Base-by-base conservation (phyloP, 2,329 filamentous ascomycete genomes). In the Berkeleyomyces rouxiae region DNA sequence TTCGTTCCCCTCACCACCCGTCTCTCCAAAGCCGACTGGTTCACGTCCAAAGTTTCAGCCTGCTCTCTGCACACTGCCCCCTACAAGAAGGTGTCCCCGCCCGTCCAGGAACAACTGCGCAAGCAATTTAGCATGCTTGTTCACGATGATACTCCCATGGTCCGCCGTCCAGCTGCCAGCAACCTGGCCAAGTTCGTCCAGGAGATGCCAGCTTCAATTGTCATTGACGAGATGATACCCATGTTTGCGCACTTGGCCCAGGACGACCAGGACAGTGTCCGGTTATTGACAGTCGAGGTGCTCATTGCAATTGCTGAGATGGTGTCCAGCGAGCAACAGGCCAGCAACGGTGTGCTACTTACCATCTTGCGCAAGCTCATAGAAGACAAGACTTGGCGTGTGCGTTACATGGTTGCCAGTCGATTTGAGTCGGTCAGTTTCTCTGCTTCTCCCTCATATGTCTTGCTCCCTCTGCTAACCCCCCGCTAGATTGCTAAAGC, bases 21-120 rank as follows among this genome's bases (percentile, higher is more conserved):
- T 72, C 88, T 99, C 66, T 95, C 93, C 67, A 99, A 97, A 82
- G 93, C 93, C 76, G 93, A 99, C 77, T 99, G 93, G 93, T 99
- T 99, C 76, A 99, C 93, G 64, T 97, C 93, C 67, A 99, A 97
- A 78, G 93, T 99, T 67, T 99, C 93, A 40, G 93, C 92, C 66
- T 96, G 92, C 67, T 93, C 93, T 66, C 86, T 99, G 66, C 99
- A 92, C 78, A 93, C 88, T 72, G 83, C 85, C 58, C 92, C 93
- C 67, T 99, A 99, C 79, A 87, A 85, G 70, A 95, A 95, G 79
- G 90, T 93, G 65, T 87, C 90, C 62, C 82, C 86, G 60, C 81
- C 85, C n/a, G 84, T 91, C 68, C 93, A 99, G 77, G 90, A 96
- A 76, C 86, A 86, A 69, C 85, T 99, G 65, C 84, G 93, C 71